Conservation (phyloP, 73 alveolate species). For the Durusdinium trenchii region DNA sequence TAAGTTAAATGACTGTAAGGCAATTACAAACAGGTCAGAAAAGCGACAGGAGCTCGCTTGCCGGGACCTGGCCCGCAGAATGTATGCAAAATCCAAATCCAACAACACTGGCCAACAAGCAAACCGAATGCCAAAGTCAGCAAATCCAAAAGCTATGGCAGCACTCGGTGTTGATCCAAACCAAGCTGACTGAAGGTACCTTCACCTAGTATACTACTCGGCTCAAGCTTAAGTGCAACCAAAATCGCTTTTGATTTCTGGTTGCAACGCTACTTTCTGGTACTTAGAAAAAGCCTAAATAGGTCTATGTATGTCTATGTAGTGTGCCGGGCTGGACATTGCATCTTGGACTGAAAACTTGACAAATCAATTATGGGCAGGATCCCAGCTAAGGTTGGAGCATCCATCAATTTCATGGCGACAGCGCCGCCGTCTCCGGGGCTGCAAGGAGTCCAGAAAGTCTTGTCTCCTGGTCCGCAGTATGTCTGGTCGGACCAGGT, state of each 20-base stretch:
- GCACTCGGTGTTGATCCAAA: too few relatives aligned
- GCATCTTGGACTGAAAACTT: neutral
- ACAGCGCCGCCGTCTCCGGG: conserved; percentile 97
- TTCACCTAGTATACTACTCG: too few relatives aligned
- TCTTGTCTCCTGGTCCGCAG: conserved; percentile 92
- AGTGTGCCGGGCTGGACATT: neutral
- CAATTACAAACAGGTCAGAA: neutral
- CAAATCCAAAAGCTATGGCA: too few relatives aligned
- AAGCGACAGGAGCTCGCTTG: conserved; percentile 59
- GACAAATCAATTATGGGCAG: neutral
- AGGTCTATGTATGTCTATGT: neutral
- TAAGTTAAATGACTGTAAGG: neutral
- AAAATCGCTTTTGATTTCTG: too few relatives aligned
- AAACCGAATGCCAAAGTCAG: too few relatives aligned
- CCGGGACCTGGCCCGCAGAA: conserved; percentile 87
- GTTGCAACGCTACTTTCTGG: too few relatives aligned
- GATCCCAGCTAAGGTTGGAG: neutral
- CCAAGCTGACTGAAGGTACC: too few relatives aligned
- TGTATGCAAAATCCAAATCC: too few relatives aligned
- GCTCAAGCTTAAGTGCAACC: too few relatives aligned
- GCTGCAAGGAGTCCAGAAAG: conserved; percentile 97
- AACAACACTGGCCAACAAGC: too few relatives aligned
- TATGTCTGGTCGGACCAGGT: neutral
- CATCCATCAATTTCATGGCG: conserved; percentile 97
- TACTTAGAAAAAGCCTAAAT: too few relatives aligned